Evolutionary conservation across 805 yeast genomes (phyloP), one percentile per base, ranked within the genome.

Genomic region (Candida coquimbonensis): DNA sequence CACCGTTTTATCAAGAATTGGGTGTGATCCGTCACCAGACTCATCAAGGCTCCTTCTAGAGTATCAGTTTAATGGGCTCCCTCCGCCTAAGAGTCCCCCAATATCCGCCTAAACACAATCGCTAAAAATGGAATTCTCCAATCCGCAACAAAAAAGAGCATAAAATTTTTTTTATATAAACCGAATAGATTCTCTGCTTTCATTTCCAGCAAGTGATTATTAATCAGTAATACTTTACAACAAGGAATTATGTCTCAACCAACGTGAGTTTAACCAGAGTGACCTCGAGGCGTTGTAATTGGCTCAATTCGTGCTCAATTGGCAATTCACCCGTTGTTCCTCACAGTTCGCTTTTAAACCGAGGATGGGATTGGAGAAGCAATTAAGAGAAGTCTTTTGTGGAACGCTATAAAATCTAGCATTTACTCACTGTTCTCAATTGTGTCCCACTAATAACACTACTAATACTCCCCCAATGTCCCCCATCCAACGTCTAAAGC

Each of bases 241-340:
- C 13, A 29, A 24, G 13, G 24, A 16, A 25, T 16, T 31, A 54
- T 54, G 58, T 54, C 58, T 54, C 56, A 54, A 54, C 55, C 58
- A 48, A 49, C 53, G 58, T 54, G 48, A 26, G 57, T 53, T 11
- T 17, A 9, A 36, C 36, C 12, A 29, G 14, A 29, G 13, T 29
- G 12, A 5, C 31, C 2, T 5, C 13, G 13, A 11, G 4, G 12
- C 12, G 13, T 29, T 29, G 7, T 14, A 33, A 33, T 32, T 32
- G 36, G 16, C 5, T 16, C 16, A 7, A 16, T 16, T 21, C 7
- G 32, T 14, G 19, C 21, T 13, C 39, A 14, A 21, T 11, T 35
- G 7, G 37, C 8, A n/a, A 11, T 17, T 21, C 24, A 21, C 7
- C 24, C n/a, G 13, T 19, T 12, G 21, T 7, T 12, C 7, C 14